Conservation (phyloP, 768 basidiomycete genomes). For the Suillus subaureus region DNA sequence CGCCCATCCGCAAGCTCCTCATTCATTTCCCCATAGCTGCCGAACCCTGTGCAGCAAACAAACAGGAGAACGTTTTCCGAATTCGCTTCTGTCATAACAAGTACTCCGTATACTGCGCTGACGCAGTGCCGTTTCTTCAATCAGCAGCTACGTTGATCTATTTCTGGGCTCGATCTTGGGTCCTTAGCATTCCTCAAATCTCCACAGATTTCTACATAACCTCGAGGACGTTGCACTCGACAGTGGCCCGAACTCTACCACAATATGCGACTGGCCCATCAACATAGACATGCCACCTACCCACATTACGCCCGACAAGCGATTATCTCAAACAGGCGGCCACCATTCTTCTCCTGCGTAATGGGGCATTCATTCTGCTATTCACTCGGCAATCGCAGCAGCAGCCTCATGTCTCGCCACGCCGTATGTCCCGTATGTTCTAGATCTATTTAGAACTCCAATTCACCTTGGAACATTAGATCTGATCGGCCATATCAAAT, state of each 20-base stretch:
- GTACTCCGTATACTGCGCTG: conserved; percentile 16
- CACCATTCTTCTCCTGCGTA: background rate
- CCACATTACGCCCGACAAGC: conserved; percentile 6
- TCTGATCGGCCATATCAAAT: conserved; percentile 2
- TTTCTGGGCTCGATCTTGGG: conserved; percentile 12
- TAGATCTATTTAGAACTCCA: background rate
- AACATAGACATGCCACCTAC: conserved; percentile 15
- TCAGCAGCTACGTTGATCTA: conserved; percentile 17
- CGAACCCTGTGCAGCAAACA: conserved; percentile 17
- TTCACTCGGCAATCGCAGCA: background rate
- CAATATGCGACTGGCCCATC: conserved; percentile 16
- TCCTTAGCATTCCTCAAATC: conserved; percentile 18
- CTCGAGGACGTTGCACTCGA: conserved; percentile 7
- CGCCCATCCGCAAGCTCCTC: conserved; percentile 11
- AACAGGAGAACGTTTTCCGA: conserved; percentile 20
- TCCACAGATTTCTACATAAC: conserved; percentile 15
- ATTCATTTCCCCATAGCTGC: conserved; percentile 24
- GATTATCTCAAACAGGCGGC: conserved; percentile 7
- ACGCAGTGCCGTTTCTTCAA: conserved; percentile 13
- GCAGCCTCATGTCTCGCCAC: conserved; percentile 1
- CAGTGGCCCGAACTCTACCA: conserved; percentile 17
- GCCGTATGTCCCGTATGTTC: background rate
- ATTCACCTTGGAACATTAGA: conserved; percentile 5
- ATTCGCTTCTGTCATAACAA: conserved; percentile 16
- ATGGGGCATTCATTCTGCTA: background rate